A percentile compares a stretch with the other conserved stretches of the same genome.
phyloP scores from a whole-genome alignment of 345 rosid species.

The Chamaenerion angustifolium region DNA sequence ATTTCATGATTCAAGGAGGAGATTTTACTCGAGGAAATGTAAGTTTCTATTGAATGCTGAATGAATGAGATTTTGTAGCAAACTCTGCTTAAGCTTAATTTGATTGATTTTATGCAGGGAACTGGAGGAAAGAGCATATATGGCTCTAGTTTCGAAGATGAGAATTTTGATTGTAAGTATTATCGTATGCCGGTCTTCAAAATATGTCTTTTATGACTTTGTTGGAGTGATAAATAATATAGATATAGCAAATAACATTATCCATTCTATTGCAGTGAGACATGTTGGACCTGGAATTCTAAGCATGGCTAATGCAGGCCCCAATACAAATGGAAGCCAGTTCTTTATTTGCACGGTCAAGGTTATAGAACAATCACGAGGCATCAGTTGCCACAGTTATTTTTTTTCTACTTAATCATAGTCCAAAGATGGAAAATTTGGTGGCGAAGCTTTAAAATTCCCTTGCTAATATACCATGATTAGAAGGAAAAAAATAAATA shows the following conservation, averaged over 20 bases:
- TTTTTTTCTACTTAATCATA: neutral
- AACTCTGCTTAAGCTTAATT: slow-evolving; percentile 4
- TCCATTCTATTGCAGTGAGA: slow-evolving; percentile 33
- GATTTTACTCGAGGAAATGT: slow-evolving; percentile 82
- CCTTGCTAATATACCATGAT: too few species aligned
- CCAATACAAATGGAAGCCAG: slow-evolving; percentile 88
- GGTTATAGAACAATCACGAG: slow-evolving; percentile 23
- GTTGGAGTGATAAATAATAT: too few species aligned
- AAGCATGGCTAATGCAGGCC: slow-evolving; percentile 97
- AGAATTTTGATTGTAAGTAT: slow-evolving; percentile 59
- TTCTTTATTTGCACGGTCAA: slow-evolving; percentile 82
- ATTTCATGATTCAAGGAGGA: slow-evolving; percentile 95
- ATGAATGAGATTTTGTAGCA: neutral
- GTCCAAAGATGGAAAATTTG: neutral
- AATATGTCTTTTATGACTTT: neutral
- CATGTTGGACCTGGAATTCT: slow-evolving; percentile 78
- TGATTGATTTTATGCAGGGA: slow-evolving; percentile 32
- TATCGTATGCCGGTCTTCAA: neutral
- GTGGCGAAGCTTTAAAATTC: neutral
- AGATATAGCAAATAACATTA: too few species aligned
- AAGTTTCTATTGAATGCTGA: slow-evolving; percentile 7
- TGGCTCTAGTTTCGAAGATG: slow-evolving; percentile 67
- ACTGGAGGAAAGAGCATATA: slow-evolving; percentile 87
- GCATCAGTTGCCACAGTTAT: slow-evolving; percentile 18
- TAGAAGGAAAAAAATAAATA: too few species aligned